Base-by-base conservation (phyloP, 805 yeast genomes). In the Starmerella etchellsii region DNA sequence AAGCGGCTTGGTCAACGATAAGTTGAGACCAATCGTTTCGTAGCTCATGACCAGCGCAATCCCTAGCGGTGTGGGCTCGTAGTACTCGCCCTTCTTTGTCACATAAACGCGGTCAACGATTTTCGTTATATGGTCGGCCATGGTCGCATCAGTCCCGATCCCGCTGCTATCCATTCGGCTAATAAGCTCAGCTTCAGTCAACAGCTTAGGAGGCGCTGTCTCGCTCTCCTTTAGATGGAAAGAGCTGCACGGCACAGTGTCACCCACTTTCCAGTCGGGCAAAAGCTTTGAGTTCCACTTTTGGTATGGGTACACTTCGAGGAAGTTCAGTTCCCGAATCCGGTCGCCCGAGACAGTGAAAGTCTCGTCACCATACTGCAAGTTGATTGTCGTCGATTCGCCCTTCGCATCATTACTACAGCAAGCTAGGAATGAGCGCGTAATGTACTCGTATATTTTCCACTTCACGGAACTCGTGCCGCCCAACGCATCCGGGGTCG, bases 121-220 rank as follows among this genome's bases (percentile, higher is more conserved):
- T 55, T 81, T 87, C 43, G 81, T 85, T 29, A 91, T 91, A 60
- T 91, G 99, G 32, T 91, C 98, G 0, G 97, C 98, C 60, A 91
- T 93, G 0, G 99, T 91, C 1, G 99, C 99, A 64, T 91, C 99
- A 0, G 99, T 91, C 2, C 99, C 99, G 34, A 91, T 91, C 0
- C 97, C 97, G 59, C 91, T 91, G 10, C 76, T 81, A 63, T 93
- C 97, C 99, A 91, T 91, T 35, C 91, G 63, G 9, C 83, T 78
- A 61, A 91, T 84, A 19, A 91, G 67, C 55, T 88, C 98, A 0
- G 95, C 70, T 58, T 91, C 99, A 0, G 97, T 88, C 68, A 91
- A 70, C 39, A 76, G 79, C 23, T 63, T 60, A 0, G 99, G 98
- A 0, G 96, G 76, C 0, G 78, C 55, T 0, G 98, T 91, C 41